Conservation (phyloP, 2,329 filamentous ascomycete species). For the Dothiorella sarmentorum region DNA sequence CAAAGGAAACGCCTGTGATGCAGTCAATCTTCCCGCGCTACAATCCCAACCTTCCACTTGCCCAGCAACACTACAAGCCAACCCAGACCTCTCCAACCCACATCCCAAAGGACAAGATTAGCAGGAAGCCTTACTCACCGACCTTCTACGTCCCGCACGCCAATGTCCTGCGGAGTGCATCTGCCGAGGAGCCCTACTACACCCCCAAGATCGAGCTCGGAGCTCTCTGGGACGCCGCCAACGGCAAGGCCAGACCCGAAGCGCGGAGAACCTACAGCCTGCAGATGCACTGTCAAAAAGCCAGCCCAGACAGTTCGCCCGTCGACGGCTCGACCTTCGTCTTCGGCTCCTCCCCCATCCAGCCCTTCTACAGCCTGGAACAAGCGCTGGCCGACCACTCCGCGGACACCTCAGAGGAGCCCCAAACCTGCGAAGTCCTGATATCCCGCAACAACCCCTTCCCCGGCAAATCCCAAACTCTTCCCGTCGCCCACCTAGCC, state of each 20-base stretch:
- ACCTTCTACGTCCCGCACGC: constrained; percentile 44
- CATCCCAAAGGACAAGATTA: constrained; percentile 63
- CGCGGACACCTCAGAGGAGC: neutral
- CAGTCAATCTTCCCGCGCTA: constrained; percentile 75
- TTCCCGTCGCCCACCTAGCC: constrained; percentile 39
- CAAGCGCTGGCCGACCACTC: constrained; percentile 30
- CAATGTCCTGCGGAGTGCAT: constrained; percentile 31
- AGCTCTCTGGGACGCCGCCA: constrained; percentile 65
- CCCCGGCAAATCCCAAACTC: constrained; percentile 30
- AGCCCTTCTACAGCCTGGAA: constrained; percentile 65
- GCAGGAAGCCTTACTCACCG: constrained; percentile 59
- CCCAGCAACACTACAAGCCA: constrained; percentile 68
- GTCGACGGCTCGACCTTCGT: constrained; percentile 43
- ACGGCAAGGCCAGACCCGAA: constrained; percentile 56
- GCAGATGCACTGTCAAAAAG: constrained; percentile 40
- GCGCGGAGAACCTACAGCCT: constrained; percentile 37
- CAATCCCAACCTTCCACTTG: constrained; percentile 63
- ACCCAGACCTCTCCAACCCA: constrained; percentile 61
- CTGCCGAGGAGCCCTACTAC: constrained; percentile 34
- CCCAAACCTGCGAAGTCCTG: constrained; percentile 26
- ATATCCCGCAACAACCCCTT: constrained; percentile 40
- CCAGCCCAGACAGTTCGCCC: constrained; percentile 19
- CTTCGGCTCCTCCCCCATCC: constrained; percentile 64
- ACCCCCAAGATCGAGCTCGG: constrained; percentile 60
- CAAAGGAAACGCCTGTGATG: constrained; percentile 38